A percentile compares a stretch with the other conserved stretches of the same genome.
phyloP scores from a whole-genome alignment of 257 asterid genomes.

The Nemophila menziesii region DNA sequence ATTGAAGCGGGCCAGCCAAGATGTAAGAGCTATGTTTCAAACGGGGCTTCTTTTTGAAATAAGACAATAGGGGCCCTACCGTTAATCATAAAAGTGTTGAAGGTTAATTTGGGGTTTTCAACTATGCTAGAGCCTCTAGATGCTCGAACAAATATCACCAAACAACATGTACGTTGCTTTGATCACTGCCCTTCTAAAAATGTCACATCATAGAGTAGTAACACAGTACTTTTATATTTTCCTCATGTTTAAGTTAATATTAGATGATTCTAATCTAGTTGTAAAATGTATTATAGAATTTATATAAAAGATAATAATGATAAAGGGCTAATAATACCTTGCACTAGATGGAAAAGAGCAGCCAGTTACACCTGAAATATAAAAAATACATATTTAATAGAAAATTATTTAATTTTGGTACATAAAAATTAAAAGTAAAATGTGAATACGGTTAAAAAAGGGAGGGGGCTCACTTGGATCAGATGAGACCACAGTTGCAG shows the following conservation, averaged over 20 bases:
- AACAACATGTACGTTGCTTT: neutral
- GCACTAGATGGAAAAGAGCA: neutral
- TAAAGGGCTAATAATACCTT: no score
- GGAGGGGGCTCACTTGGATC: constrained; percentile 45
- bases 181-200: no score
- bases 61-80: neutral
- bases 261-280: no score
- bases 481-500: constrained; percentile 29
- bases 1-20: neutral
- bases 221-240: no score
- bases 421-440: neutral
- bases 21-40: neutral
- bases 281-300: no score
- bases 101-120: neutral
- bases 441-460: no score
- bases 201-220: no score
- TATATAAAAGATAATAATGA: no score
- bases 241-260: no score
- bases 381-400: neutral
- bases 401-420: no score
- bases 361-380: neutral
- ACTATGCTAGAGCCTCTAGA: neutral
- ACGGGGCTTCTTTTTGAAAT: neutral
- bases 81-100: neutral
- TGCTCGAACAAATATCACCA: neutral